A percentile compares a stretch with the other conserved stretches of the same genome.
Conservation (phyloP, 176 grass and related monocot species). For the Sorghum bicolor region DNA sequence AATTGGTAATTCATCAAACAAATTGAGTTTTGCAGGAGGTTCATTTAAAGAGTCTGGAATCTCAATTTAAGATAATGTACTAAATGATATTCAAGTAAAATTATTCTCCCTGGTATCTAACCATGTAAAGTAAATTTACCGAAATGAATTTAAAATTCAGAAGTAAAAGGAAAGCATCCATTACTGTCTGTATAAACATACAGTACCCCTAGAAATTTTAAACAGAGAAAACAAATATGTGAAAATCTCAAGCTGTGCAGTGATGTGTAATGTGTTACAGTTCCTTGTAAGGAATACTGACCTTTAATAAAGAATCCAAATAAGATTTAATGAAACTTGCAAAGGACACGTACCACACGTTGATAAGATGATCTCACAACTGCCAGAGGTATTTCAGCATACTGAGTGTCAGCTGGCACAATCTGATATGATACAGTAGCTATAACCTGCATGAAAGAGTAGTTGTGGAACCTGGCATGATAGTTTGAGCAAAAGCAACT, state of each 20-base stretch:
- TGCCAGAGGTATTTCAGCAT: conserved; percentile 92
- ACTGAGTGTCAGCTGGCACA: conserved; percentile 66
- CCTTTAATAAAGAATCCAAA: conserved; percentile 4
- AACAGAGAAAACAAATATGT: neutral
- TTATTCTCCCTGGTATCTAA: neutral
- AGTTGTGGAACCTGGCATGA: neutral
- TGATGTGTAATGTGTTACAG: neutral
- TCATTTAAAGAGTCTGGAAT: neutral
- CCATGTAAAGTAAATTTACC: neutral
- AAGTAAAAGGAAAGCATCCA: neutral
- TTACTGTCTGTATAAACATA: neutral
- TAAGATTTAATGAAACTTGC: neutral
- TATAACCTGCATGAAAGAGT: conserved; percentile 55
- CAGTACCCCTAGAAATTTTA: neutral
- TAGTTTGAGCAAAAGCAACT: neutral
- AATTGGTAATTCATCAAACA: neutral
- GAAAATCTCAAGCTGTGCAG: neutral
- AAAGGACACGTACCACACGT: conserved; percentile 43
- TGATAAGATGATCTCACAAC: conserved; percentile 63
- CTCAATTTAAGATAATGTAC: neutral
- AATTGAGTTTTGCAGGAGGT: conserved; percentile 8
- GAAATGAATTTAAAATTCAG: neutral
- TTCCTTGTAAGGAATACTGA: neutral
- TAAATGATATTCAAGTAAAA: neutral
- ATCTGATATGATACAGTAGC: conserved; percentile 85